A percentile compares a stretch with the other conserved stretches of the same genome.
These are phyloP conservation scores for Peronospora destructor DNA, from an alignment of 352 stramenopile genomes.

Conservation along the genomic window DNA sequence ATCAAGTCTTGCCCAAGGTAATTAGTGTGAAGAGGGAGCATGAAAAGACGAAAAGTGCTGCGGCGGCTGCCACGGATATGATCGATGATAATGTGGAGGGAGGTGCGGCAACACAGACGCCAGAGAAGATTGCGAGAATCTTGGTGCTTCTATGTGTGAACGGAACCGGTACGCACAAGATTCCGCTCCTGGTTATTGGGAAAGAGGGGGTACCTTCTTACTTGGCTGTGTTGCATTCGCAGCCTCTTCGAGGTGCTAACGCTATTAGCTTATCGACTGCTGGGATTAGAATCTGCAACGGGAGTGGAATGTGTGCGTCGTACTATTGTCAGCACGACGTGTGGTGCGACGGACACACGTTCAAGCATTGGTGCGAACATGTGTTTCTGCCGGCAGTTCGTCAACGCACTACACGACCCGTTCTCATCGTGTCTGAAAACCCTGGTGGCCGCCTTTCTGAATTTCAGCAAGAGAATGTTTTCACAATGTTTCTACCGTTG, in stretches of 20 bases:
- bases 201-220: slow-evolving; percentile 33
- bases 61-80: slow-evolving; percentile 1
- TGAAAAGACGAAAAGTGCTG: background rate
- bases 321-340: slow-evolving; percentile 45
- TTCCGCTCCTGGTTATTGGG: slow-evolving; percentile 43
- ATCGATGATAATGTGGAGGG: slow-evolving; percentile 2
- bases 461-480: slow-evolving; percentile 37
- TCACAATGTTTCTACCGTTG: slow-evolving; percentile 35
- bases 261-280: background rate
- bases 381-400: slow-evolving; percentile 45
- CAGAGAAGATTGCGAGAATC: slow-evolving; percentile 29
- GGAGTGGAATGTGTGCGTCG: slow-evolving; percentile 11
- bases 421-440: slow-evolving; percentile 45
- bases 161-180: slow-evolving; percentile 47
- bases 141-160: slow-evolving; percentile 48
- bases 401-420: slow-evolving; percentile 33
- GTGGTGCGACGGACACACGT: slow-evolving; percentile 47
- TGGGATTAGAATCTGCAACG: slow-evolving; percentile 1
- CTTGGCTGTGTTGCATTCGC: slow-evolving; percentile 12
- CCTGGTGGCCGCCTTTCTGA: slow-evolving; percentile 29
- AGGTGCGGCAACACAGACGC: background rate
- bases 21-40: background rate
- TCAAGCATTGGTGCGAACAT: slow-evolving; percentile 42
- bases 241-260: slow-evolving; percentile 5
- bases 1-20: slow-evolving; percentile 36